Conservation (phyloP, 306 rosid genomes). For the Vicia sativa region DNA sequence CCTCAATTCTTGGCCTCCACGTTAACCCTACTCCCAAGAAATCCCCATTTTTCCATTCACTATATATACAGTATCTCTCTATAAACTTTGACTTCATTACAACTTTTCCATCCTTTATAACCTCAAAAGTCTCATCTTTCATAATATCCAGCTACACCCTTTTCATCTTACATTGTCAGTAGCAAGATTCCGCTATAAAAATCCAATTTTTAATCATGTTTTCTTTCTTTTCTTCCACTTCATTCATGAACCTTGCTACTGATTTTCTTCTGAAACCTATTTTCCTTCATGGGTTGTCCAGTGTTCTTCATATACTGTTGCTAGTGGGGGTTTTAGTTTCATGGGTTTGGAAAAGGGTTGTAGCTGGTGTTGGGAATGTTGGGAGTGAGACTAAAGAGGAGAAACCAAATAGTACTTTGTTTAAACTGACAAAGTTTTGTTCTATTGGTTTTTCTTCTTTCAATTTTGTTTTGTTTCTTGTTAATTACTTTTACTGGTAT, state of each 20-base stretch:
- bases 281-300: slow-evolving; percentile 45
- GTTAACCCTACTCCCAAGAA: slow-evolving; percentile 28
- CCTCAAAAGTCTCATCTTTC: not conserved
- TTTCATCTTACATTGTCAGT: not conserved
- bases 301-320: slow-evolving; percentile 38
- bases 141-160: not conserved
- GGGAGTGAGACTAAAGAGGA: slow-evolving; percentile 37
- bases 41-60: not conserved
- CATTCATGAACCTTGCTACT: slow-evolving; percentile 11
- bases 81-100: slow-evolving; percentile 1
- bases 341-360: slow-evolving; percentile 33
- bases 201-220: slow-evolving; percentile 22
- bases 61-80: too few relatives aligned
- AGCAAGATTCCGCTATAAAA: not conserved
- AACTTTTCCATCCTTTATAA: not conserved
- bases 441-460: slow-evolving; percentile 43
- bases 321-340: slow-evolving; percentile 31
- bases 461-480: slow-evolving; percentile 29
- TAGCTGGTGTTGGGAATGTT: not conserved
- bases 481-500: slow-evolving; percentile 40
- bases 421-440: slow-evolving; percentile 36
- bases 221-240: not conserved
- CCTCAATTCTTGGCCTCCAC: slow-evolving; percentile 35
- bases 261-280: slow-evolving; percentile 42
- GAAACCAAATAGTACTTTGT: not conserved